Percentiles rank a stretch among this genome's conserved stretches.
These are phyloP conservation scores for Vanrija sp. DNA, from an alignment of 1,284 basidiomycete genomes.

Conservation along the genomic window DNA sequence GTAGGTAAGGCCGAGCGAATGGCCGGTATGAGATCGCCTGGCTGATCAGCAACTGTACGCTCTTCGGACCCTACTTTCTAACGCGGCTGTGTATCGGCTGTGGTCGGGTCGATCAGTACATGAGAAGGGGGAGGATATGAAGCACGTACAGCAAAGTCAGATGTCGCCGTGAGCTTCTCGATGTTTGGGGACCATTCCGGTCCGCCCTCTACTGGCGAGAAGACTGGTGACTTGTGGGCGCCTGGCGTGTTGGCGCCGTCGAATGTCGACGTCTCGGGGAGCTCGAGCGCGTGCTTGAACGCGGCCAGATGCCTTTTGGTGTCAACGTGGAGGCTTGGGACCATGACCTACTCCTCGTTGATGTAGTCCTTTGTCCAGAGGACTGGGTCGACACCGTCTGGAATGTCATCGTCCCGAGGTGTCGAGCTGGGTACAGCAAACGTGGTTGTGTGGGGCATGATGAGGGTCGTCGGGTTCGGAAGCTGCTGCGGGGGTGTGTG, in stretches of 20 bases:
- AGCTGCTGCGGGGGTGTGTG: too few species aligned
- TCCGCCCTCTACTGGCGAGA: constrained; percentile 6
- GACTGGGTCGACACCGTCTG: constrained; percentile 13
- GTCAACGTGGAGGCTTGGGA: neutral
- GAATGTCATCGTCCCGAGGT: constrained; percentile 1
- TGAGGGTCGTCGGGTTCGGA: too few species aligned
- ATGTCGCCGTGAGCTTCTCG: constrained; percentile 78
- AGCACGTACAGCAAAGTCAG: constrained; percentile 69
- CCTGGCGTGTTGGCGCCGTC: constrained; percentile 32
- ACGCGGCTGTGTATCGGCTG: constrained; percentile 76
- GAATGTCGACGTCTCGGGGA: constrained; percentile 29
- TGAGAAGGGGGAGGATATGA: too few species aligned
- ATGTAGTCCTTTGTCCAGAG: constrained; percentile 59
- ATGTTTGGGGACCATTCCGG: constrained; percentile 33
- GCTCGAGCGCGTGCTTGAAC: constrained; percentile 43
- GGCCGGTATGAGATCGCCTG: constrained; percentile 47
- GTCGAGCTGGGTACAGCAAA: neutral
- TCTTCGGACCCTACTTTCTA: constrained; percentile 27
- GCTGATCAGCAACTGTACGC: neutral
- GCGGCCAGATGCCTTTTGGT: constrained; percentile 41
- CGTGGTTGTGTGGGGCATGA: neutral
- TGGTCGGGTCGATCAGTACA: neutral
- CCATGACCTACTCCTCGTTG: constrained; percentile 60
- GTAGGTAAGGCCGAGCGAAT: constrained; percentile 69
- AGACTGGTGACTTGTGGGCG: constrained; percentile 28